Evolutionary conservation across 2,329 filamentous ascomycete genomes (phyloP).

Genomic region (Fusarium sororula): DNA sequence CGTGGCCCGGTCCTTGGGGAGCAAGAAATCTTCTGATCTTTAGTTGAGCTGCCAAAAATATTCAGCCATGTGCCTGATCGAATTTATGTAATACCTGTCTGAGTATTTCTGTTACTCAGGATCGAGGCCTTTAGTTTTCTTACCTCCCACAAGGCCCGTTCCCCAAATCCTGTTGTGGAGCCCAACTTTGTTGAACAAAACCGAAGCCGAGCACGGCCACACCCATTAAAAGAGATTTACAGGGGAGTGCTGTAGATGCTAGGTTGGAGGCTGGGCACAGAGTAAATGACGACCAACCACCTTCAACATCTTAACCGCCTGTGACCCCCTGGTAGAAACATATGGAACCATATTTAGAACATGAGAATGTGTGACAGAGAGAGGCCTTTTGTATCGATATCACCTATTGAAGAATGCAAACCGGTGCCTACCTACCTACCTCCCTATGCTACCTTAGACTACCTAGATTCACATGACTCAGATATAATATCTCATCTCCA

Average conservation of each 20-base stretch:
- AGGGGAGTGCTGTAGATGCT: constrained; percentile 5
- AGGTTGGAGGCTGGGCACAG: constrained; percentile 19
- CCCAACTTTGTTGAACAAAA: constrained; percentile 11
- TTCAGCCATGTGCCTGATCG: no score
- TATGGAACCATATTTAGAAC: constrained; percentile 6
- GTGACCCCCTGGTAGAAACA: background rate
- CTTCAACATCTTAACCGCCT: constrained; percentile 30
- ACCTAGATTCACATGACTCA: constrained; percentile 9
- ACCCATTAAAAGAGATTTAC: constrained; percentile 13
- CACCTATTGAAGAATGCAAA: background rate
- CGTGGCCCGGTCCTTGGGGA: background rate
- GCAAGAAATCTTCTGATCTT: background rate
- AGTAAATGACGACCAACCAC: constrained; percentile 28
- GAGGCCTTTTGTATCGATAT: background rate
- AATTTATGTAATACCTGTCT: background rate
- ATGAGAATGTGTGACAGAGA: constrained; percentile 5
- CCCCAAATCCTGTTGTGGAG: constrained; percentile 18
- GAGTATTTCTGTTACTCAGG: background rate
- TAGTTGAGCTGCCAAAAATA: background rate
- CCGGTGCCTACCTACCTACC: background rate
- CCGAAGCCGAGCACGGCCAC: constrained; percentile 3
- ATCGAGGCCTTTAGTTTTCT: background rate
- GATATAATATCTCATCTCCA: background rate
- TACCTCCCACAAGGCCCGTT: background rate
- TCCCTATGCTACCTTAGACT: background rate